Evolutionary conservation across 2,329 filamentous ascomycete species (phyloP).

Genomic region (Curvularia spicifera): DNA sequence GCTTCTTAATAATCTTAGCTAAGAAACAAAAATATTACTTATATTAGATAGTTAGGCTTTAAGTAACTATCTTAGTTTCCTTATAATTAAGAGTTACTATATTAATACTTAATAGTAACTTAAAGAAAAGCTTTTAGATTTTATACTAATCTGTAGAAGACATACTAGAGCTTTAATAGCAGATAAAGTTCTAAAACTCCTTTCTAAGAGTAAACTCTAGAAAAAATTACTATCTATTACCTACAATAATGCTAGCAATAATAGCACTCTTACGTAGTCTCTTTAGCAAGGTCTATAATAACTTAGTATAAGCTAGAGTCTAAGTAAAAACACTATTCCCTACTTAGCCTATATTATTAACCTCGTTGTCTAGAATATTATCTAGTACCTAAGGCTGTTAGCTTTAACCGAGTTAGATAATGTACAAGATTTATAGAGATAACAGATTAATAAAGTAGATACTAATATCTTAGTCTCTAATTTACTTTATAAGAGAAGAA

Average conservation of each 20-base stretch:
- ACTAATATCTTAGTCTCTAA: neutral
- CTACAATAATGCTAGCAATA: constrained; percentile 4
- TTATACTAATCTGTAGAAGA: constrained; percentile 6
- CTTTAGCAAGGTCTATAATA: neutral
- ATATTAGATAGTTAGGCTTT: constrained; percentile 8
- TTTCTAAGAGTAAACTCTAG: neutral
- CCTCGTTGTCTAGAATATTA: constrained; percentile 6
- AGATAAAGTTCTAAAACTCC: neutral
- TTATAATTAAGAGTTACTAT: constrained; percentile 15
- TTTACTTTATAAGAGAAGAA: neutral
- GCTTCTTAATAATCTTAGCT: neutral
- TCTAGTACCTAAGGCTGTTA: neutral
- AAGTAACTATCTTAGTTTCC: constrained; percentile 14
- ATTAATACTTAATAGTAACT: constrained; percentile 8
- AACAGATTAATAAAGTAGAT: no score
- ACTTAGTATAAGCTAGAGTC: neutral
- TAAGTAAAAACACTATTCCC: constrained; percentile 4
- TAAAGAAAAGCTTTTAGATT: constrained; percentile 11
- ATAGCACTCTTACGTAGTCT: neutral
- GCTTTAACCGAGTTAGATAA: no score
- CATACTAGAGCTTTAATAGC: constrained; percentile 6
- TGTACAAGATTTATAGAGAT: no score
- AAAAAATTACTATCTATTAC: neutral
- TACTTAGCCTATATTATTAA: constrained; percentile 15
- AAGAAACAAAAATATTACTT: constrained; percentile 7